Conservation (phyloP, 2,329 filamentous ascomycete species). For the Cadophora sp. region DNA sequence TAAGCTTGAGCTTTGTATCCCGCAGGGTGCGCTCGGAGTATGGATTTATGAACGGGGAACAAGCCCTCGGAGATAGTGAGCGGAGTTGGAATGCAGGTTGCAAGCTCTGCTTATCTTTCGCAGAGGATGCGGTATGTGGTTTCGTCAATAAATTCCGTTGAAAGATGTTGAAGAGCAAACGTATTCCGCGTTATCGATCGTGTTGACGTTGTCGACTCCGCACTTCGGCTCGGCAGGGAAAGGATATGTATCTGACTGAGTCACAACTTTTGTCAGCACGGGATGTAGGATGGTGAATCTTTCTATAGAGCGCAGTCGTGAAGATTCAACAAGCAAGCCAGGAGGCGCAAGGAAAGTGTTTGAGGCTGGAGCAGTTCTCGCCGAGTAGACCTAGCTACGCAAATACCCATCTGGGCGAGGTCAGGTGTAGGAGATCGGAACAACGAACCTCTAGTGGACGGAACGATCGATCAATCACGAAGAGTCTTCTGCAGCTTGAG, state of each 20-base stretch:
- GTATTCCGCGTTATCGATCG: neutral
- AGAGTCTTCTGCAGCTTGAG: slow-evolving; percentile 20
- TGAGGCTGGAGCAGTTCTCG: slow-evolving; percentile 7
- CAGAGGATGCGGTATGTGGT: neutral
- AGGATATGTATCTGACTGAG: slow-evolving; percentile 21
- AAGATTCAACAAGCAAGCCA: neutral
- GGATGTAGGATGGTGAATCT: neutral
- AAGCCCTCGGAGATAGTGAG: slow-evolving; percentile 25
- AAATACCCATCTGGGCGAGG: slow-evolving; percentile 18
- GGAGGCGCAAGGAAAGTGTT: slow-evolving; percentile 9
- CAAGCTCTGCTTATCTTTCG: neutral
- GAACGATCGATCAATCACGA: slow-evolving; percentile 14
- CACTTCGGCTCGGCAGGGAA: slow-evolving; percentile 21
- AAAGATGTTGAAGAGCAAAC: neutral
- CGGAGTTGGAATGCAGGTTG: slow-evolving; percentile 1
- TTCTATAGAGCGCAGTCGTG: neutral
- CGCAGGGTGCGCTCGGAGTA: neutral
- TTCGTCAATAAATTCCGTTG: neutral
- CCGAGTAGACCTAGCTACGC: slow-evolving; percentile 17
- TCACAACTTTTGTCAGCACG: slow-evolving; percentile 28
- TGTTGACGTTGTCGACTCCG: slow-evolving; percentile 4
- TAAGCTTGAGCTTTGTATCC: slow-evolving; percentile 1
- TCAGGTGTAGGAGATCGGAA: slow-evolving; percentile 12
- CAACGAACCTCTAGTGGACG: slow-evolving; percentile 22
- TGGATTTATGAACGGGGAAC: slow-evolving; percentile 13